Base-by-base conservation (phyloP, 352 stramenopile species). In the Pythium brachiatum region DNA sequence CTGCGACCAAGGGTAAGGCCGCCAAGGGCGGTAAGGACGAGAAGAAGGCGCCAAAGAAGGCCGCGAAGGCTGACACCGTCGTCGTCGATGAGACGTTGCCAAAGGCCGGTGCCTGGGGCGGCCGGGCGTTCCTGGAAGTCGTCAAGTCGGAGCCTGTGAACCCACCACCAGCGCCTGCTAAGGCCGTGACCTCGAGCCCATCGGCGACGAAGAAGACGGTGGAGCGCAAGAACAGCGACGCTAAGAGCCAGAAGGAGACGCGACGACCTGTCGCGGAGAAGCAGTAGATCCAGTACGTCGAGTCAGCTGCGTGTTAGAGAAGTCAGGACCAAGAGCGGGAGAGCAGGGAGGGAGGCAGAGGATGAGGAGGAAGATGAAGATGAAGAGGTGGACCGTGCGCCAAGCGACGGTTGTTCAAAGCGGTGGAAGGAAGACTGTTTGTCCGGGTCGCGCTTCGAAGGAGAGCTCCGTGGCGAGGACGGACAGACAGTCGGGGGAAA, bases 41-140 rank as follows among this genome's bases (percentile, higher is more conserved):
- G 11, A 87, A 87, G 62, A 79, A 88, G 62, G 27, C 60, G 20
- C 53, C 63, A 12, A 51, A 66, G 51, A 43, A 58, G 15, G 46
- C 47, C 32, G 36, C 48, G 2, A 51, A 34, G 29, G 53, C 51
- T 44, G 47, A 54, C 29, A 31, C 46, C 31, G 27, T 68, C 2
- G 61, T 55, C 7, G 71, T 67, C 36, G 78, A 83, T 44, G 76
- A 84, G 50, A 68, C 72, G 29, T 39, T 88, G 51, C 77, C 83
- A 18, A 90, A 86, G 71, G 39, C 83, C 7, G 85, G 85, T 54
- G 85, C 81, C 32, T 94, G 85, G 85, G 85, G 85, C 34, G 83
- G 80, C 29, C 85, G 85, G 36, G 90, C 89, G 68, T 94, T 94
- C 48, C 62, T 90, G 48, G 85, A 94, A 58, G 83, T 94, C 16